Evolutionary conservation across 768 basidiomycete species (phyloP), one percentile per base, ranked within the genome.

Genomic region (Tremella yokohamensis): DNA sequence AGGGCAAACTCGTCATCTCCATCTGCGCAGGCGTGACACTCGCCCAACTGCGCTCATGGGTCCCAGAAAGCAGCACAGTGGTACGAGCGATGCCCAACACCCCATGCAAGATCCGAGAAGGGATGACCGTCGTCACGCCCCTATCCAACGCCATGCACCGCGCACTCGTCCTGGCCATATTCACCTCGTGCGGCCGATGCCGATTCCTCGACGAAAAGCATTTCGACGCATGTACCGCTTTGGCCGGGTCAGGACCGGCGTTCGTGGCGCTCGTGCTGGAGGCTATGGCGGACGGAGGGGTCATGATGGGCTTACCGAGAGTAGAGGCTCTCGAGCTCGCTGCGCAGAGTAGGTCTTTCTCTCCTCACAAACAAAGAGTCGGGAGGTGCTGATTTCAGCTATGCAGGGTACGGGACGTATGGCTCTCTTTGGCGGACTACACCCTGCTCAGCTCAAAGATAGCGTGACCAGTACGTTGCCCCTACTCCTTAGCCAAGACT

Each of bases 11-110:
- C 0, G 80, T 99, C 59, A 89, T 98, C 76, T 97, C 93, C 71
- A 96, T 98, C 74, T 85, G 97, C 29, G 93, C 96, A n/a, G 96
- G 96, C 64, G 87, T 96, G 3, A 97, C 88, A 25, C 87, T 98
- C 63, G 62, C 80, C 34, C 93, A 97, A 76, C 79, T 98, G 38
- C 78, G 81, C 45, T 81, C 77, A 4, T 88, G 87, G 87, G 88
- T 92, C 29, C 79, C 80, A 22, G 81, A 86, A 1, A 81, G 81
- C n/a, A 90, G 90, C 42, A 85, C 84, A 65, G 87, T 97, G 59
- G 85, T 98, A 58, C 86, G 96, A 56, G 89, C 91, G 11, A 99
- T 99, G 96, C 93, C 96, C 63, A 99, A 99, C 73, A 98, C 94
- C 1, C 92, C 96, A 18, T 90, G 89, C 80, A 89, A 89, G 96